phyloP scores from a whole-genome alignment of 257 asterid genomes.

The Penstemon barbatus region DNA sequence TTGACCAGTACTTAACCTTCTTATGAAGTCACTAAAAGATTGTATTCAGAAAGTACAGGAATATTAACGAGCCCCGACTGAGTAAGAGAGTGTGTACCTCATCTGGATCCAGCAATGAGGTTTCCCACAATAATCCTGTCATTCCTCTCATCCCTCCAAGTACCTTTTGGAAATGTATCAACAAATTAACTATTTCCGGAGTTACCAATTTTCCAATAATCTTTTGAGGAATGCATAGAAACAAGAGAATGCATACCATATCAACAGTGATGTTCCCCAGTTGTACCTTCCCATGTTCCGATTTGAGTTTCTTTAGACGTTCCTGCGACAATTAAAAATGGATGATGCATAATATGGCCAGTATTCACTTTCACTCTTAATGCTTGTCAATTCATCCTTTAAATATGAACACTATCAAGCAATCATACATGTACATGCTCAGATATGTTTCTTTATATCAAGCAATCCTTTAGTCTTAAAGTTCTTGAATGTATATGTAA shows the following conservation, averaged over 20 bases:
- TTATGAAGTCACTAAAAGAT: background rate
- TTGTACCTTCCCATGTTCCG: conserved; percentile 83
- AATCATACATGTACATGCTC: conserved; percentile 9
- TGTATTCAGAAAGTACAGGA: conserved; percentile 16
- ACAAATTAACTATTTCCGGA: conserved; percentile 18
- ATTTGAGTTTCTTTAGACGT: conserved; percentile 72
- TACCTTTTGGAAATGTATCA: conserved; percentile 50
- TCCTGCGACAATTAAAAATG: conserved; percentile 45
- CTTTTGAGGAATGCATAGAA: background rate
- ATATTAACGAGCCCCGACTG: conserved; percentile 11
- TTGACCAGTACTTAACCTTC: conserved; percentile 3
- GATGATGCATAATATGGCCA: background rate
- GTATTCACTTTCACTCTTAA: background rate
- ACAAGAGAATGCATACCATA: conserved; percentile 54
- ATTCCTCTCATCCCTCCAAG: conserved; percentile 99
- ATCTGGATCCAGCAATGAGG: conserved; percentile 95
- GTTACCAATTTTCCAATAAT: background rate
- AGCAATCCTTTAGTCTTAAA: no score
- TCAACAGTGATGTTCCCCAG: conserved; percentile 84
- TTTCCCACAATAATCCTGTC: conserved; percentile 99
- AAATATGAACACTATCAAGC: conserved; percentile 3
- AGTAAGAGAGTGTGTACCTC: conserved; percentile 53
- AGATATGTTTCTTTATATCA: conserved; percentile 3
- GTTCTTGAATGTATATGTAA: background rate
- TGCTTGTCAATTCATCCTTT: conserved; percentile 19